Evolutionary conservation across 768 basidiomycete species (phyloP), one percentile per base, ranked within the genome.

Genomic region (Tephrocybe sp.): DNA sequence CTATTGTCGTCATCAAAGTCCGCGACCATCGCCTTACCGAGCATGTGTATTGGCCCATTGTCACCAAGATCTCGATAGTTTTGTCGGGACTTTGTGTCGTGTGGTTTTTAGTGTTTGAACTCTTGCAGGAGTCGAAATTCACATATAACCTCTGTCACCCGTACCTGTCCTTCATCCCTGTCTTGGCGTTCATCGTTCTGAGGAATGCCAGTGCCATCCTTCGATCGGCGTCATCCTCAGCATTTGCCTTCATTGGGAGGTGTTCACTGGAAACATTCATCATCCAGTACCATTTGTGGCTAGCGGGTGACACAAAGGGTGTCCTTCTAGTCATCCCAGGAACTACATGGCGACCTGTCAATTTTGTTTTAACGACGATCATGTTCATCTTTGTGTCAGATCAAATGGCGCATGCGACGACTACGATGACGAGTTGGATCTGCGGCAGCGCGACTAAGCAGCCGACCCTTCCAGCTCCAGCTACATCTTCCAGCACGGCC

Each of bases 231-330:
- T 80, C 80, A 17, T 89, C 85, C 10, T 74, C 71, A 12, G 67
- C 81, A 23, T 95, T 93, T 70, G 82, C 82, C 20, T 92, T 89
- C 69, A 76, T 95, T 45, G 93, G 93, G 35, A 83, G 74, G 63
- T 93, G 90, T 68, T 94, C 92, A 4, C 77, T 96, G 48, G 93
- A 97, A 68, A 87, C 92, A 0, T 97, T 94, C 66, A 87, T 95
- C 62, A 80, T 95, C 51, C 92, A 96, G 63, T 95, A 85, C 65
- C 92, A 91, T 60, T 70, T 90, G 39, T 93, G 89, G 89, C 74
- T 93, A 31, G 92, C 88, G 0, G 88, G 77, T 3, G 90, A 93
- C 60, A 90, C 86, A 30, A 88, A 88, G 65, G 87, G 89, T 14
- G 75, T 95, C 51, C 75, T 96, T 19, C 68, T 92, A 42, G 78